Base-by-base conservation (phyloP, 2,329 filamentous ascomycete genomes). In the Sclerotinia minor region DNA sequence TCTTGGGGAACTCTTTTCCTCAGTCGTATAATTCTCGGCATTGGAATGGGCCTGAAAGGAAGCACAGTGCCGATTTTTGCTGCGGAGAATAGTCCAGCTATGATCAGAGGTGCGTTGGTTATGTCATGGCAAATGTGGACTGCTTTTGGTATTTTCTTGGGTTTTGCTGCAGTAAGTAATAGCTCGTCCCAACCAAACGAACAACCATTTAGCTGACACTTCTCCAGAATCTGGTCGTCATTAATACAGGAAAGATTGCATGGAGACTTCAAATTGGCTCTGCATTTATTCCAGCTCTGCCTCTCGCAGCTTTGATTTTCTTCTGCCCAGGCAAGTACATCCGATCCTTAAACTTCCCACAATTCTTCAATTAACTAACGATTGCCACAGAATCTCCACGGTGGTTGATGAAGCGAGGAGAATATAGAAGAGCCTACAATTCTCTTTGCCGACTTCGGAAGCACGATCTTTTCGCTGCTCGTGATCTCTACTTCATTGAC, bases 101-200 rank as follows among this genome's bases (percentile, higher is more conserved):
- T 75, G 15, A 83, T 87, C 69, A 80, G 84, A 64, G 84, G 84
- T 68, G 84, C 89, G 9, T 81, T 95, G 24, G 91, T 94, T 72
- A 94, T 95, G 91, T 89, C 88, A 70, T 94, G 91, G 91, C 89
- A 94, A 78, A 80, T 90, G 77, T 90, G 87, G 85, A 87, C 83
- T 5, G 83, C 83, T 7, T 85, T 88, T 75, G 86, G 86, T 65
- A 87, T 88, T 71, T 83, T 87, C 72, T 78, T 87, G 24, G 73
- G 74, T 5, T 72, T 70, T 32, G 71, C 66, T 78, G 47, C 78
- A 77, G 65, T 67, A 53, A 55, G 65, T 63, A 38, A 9, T 60
- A 8, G 17, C 24, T 38, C 13, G 6, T 5, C 4, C 15, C 13
- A 2, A 2, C 13, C 1, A 0, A 17, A 24, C 4, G n/a, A 32